Evolutionary conservation across 257 asterid genomes (phyloP), one percentile per base, ranked within the genome.

Genomic region (Fraxinus anomala): DNA sequence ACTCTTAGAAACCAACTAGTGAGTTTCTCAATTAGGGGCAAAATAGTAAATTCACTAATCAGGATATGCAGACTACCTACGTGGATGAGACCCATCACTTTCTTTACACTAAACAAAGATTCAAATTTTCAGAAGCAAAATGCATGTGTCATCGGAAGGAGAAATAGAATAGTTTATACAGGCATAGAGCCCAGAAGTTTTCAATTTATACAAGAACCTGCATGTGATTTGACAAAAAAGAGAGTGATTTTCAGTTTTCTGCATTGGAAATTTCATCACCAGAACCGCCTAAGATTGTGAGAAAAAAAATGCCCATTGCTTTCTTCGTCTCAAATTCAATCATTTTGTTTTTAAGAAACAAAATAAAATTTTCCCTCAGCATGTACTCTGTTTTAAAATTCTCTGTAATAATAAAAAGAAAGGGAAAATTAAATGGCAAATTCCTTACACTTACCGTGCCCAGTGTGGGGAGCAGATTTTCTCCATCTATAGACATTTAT

Each of bases 371-470:
- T 75, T 68, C 33, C 4, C 63, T 23, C 21, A 56, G 31, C 23
- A 42, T 54, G 73, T 72, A 51, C 42, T 67, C 16, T 36, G 40
- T 80, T 54, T 47, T 59, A 28, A 23, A 56, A 30, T 65, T 5
- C 67, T n/a, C 13, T 47, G 28, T 26, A 13, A 26, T 26, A 42
- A 44, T 47, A 34, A 6, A 37, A 44, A 74, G n/a, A 33, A 3
- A 36, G 19, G 54, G 17, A 34, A n/a, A 70, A 72, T 56, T 79
- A 78, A 81, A 91, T 92, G 97, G 92, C 91, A 68, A 87, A 81
- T 86, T 93, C 90, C 78, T 86, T 91, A 75, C 87, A 68, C 96
- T 88, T 40, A 73, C 82, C 74, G 86, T 70, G 76, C 86, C 96
- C 72, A 49, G 82, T 63, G 81, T 68, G 68, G 39, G 84, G 85